Base-by-base conservation (phyloP, 805 yeast species). In the Candida nonsorbophila region DNA sequence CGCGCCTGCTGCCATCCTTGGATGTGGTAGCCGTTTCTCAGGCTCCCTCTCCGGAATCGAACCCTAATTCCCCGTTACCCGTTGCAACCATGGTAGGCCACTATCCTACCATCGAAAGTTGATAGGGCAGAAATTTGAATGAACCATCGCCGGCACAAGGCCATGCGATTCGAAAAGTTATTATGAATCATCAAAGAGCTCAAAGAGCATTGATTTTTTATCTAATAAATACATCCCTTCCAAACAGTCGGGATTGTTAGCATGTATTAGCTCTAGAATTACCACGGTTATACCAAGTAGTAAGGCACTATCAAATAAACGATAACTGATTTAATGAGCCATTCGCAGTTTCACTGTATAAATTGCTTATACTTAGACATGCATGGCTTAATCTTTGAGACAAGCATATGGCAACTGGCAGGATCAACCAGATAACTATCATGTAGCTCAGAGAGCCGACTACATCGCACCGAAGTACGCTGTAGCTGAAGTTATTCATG, bases 261-360 rank as follows among this genome's bases (percentile, higher is more conserved):
- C 68, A 60, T 58, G 67, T 58, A 62, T 62, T 58, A 62, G 67
- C 68, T 61, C 68, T 60, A 62, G 67, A 63, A 55, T 60, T 58
- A 59, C 66, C 66, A 61, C 66, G 62, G 64, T 51, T 58, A 62
- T 62, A 67, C 67, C 55, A 54, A 64, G 60, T 58, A 65, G 56
- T 58, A 51, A 56, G 53, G 60, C 53, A 61, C 64, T 53, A 63
- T 62, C 68, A 59, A 62, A 62, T 62, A 62, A 59, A 62, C 63
- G 66, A 62, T 60, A 62, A 60, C 67, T 59, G 68, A 61, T 62
- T 59, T 60, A 61, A 60, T 62, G 67, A 62, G 67, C 68, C 67
- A 60, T 59, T 62, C 67, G 67, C 67, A 60, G 66, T 62, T 61
- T 61, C 68, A 63, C 67, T 62, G 30, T 27, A 27, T 25, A 30